Percentiles rank a stretch among this genome's conserved stretches.
phyloP scores from a whole-genome alignment of 2,329 filamentous ascomycete species.

The Periconia sp. region DNA sequence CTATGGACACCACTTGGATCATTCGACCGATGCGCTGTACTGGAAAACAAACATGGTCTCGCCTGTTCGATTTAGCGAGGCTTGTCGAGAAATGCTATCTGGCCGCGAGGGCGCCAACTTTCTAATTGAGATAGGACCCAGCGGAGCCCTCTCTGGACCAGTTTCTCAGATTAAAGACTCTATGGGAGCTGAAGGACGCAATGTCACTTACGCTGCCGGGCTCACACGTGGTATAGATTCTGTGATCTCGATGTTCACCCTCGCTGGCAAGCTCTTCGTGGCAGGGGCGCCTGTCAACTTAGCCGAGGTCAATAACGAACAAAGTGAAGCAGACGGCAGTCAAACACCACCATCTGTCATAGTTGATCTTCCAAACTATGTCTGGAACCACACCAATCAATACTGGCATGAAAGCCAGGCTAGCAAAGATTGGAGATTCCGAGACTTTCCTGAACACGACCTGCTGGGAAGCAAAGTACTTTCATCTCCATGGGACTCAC shows the following conservation, averaged over 20 bases:
- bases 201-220: too few relatives aligned
- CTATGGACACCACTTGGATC: too few relatives aligned
- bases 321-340: conserved; percentile 1
- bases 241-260: not conserved
- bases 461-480: conserved; percentile 24
- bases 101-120: too few relatives aligned
- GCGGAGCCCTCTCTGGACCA: conserved; percentile 14
- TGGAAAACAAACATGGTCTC: conserved; percentile 7
- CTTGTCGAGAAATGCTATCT: too few relatives aligned
- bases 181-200: too few relatives aligned
- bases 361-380: conserved; percentile 29
- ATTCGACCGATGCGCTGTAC: conserved; percentile 5
- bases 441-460: conserved; percentile 20
- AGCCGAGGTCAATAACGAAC: conserved; percentile 7
- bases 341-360: too few relatives aligned
- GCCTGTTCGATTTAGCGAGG: too few relatives aligned
- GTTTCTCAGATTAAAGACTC: conserved; percentile 1
- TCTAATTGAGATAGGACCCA: conserved; percentile 23
- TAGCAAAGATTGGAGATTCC: conserved; percentile 17
- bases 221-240: not conserved
- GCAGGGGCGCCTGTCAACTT: not conserved
- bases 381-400: conserved; percentile 22
- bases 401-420: conserved; percentile 29
- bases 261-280: not conserved
- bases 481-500: conserved; percentile 26